These are phyloP conservation scores for Lactarius tabidus DNA, from an alignment of 768 basidiomycete genomes.

Conservation along the genomic window DNA sequence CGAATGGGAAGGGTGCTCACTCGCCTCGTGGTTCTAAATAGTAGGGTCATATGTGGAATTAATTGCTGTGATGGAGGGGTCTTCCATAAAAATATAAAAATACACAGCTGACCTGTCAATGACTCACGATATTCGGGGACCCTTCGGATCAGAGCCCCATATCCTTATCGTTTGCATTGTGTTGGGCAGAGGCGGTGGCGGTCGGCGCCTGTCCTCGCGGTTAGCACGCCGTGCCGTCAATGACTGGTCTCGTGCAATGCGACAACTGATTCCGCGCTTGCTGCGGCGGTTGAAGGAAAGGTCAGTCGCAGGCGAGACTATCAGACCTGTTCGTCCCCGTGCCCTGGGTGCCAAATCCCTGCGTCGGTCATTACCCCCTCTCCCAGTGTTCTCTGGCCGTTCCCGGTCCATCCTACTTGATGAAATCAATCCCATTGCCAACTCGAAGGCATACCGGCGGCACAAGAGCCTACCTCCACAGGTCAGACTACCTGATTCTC, in stretches of 20 bases:
- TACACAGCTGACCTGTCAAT: not conserved
- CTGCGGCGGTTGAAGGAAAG: slow-evolving; percentile 39
- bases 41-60: not conserved
- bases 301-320: slow-evolving; percentile 17
- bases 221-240: not conserved
- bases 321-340: slow-evolving; percentile 17
- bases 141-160: not conserved
- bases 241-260: slow-evolving; percentile 40
- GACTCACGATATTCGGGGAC: not conserved
- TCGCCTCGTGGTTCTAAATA: not conserved
- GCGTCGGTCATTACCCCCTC: slow-evolving; percentile 6
- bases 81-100: not conserved
- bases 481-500: slow-evolving; percentile 34
- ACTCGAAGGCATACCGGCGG: slow-evolving; percentile 43
- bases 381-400: slow-evolving; percentile 41
- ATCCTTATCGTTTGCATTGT: not conserved
- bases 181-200: not conserved
- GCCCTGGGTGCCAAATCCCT: slow-evolving; percentile 14
- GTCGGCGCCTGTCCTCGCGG: not conserved
- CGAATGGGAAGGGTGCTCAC: not conserved
- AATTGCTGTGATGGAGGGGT: not conserved
- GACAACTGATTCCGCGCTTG: slow-evolving; percentile 68
- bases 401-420: slow-evolving; percentile 61
- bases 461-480: slow-evolving; percentile 59
- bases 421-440: slow-evolving; percentile 50